phyloP scores from a whole-genome alignment of 768 basidiomycete species.

The Agaricus sinodeliciosus region DNA sequence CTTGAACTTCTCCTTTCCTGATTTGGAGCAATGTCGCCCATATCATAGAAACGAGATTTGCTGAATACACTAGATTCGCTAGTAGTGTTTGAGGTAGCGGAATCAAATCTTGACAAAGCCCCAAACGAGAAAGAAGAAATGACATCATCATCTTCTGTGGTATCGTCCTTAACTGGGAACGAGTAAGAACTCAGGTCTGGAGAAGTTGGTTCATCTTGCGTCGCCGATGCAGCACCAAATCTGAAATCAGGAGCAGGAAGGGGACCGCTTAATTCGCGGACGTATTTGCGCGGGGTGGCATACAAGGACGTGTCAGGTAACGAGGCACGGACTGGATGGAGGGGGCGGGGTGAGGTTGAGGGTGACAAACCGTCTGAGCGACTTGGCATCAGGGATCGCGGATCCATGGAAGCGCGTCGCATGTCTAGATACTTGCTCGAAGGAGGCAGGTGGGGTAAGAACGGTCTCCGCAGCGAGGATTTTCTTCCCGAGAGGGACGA shows the following conservation, averaged over 20 bases:
- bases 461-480: slow-evolving; percentile 12
- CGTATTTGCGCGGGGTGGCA: slow-evolving; percentile 38
- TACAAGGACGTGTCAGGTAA: slow-evolving; percentile 46
- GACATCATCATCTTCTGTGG: slow-evolving; percentile 49
- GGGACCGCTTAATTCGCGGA: slow-evolving; percentile 47
- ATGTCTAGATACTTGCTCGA: slow-evolving; percentile 30
- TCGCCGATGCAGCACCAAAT: slow-evolving; percentile 52
- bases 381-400: slow-evolving; percentile 29
- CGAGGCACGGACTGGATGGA: slow-evolving; percentile 36
- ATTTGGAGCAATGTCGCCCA: slow-evolving; percentile 15
- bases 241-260: slow-evolving; percentile 57
- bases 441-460: slow-evolving; percentile 18
- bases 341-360: slow-evolving; percentile 39
- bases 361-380: slow-evolving; percentile 26
- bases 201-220: slow-evolving; percentile 47
- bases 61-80: slow-evolving; percentile 54
- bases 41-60: slow-evolving; percentile 17
- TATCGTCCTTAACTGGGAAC: slow-evolving; percentile 46
- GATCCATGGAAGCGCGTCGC: slow-evolving; percentile 37
- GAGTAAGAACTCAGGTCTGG: slow-evolving; percentile 44
- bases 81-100: slow-evolving; percentile 52
- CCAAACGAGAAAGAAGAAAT: slow-evolving; percentile 42
- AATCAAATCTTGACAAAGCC: slow-evolving; percentile 51
- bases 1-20: slow-evolving; percentile 6
- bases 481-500: slow-evolving; percentile 7